Conservation (phyloP, 2,329 filamentous ascomycete species). For the Neonectria sp. region DNA sequence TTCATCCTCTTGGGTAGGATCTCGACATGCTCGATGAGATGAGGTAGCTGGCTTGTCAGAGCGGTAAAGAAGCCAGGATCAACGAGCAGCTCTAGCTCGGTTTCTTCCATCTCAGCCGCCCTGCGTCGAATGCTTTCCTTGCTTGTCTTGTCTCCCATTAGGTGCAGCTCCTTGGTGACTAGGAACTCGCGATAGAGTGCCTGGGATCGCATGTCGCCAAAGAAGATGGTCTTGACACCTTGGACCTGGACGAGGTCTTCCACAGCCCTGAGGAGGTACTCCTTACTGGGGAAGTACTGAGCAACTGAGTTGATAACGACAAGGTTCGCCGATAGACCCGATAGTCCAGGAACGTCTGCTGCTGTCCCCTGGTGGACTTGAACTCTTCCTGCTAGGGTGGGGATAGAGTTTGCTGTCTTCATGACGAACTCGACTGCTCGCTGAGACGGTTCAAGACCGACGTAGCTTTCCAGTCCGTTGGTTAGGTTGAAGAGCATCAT, state of each 20-base stretch:
- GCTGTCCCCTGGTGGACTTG: constrained; percentile 42
- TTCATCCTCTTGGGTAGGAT: background rate
- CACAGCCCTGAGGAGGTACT: constrained; percentile 39
- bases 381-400: constrained; percentile 14
- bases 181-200: constrained; percentile 37
- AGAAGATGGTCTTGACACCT: constrained; percentile 33
- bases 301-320: constrained; percentile 49
- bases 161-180: constrained; percentile 23
- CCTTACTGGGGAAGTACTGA: constrained; percentile 47
- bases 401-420: constrained; percentile 27
- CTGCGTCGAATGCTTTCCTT: constrained; percentile 24
- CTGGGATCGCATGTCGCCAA: constrained; percentile 43
- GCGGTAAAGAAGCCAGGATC: constrained; percentile 46
- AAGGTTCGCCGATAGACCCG: constrained; percentile 19
- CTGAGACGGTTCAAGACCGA: constrained; percentile 48
- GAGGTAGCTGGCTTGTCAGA: constrained; percentile 31
- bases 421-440: constrained; percentile 41
- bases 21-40: constrained; percentile 28
- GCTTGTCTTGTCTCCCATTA: constrained; percentile 7
- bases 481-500: constrained; percentile 50
- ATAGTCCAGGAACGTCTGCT: constrained; percentile 28
- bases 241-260: constrained; percentile 27
- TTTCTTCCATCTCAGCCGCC: constrained; percentile 30
- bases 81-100: constrained; percentile 42
- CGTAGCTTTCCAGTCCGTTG: constrained; percentile 40